Base-by-base conservation (phyloP, 495 filamentous ascomycete genomes). In the Lasiosphaeria miniovina region DNA sequence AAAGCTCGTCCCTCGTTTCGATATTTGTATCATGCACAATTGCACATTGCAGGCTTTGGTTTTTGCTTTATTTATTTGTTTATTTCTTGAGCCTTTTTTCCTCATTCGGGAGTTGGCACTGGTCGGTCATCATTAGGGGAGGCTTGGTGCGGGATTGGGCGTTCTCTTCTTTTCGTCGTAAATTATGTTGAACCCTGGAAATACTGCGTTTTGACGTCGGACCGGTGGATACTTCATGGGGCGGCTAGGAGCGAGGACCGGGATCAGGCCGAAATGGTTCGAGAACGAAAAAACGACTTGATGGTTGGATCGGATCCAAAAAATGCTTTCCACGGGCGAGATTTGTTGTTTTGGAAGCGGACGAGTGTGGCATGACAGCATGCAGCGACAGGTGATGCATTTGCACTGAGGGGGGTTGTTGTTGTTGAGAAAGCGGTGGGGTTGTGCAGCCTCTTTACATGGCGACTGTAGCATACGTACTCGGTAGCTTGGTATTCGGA, bases 1-100 rank as follows among this genome's bases (percentile, higher is more conserved):
- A 49, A 8, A 11, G 48, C 34, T 34, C 15, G 36, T 51, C 56
- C 34, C 46, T 51, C 48, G 36, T 52, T 52, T 45, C 36, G 6
- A 8, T 41, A 51, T 41, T 51, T 58, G 49, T 58, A 58, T 36
- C 56, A 58, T 58, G 56, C 56, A 56, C 24, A 24, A 24, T 24
- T 43, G 36, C 50, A 45, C 36, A 32, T 36, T 33, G 45, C 54
- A 57, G 10, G 54, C 54, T 49, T 32, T 55, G n/a, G 1, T 50
- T 41, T 33, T 52, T 15, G n/a, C 12, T 56, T 5, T 54, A 3
- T 54, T 4, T 17, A n/a, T 54, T 33, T 8, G 6, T 52, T 4
- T 35, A 40, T 43, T 54, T 11, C 36, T n/a, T 40, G 52, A 33
- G 9, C 7, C 8, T 6, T 33, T 34, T 8, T 7, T 15, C 35